Evolutionary conservation across 2,329 filamentous ascomycete genomes (phyloP).

Genomic region (Microdochium paspali): DNA sequence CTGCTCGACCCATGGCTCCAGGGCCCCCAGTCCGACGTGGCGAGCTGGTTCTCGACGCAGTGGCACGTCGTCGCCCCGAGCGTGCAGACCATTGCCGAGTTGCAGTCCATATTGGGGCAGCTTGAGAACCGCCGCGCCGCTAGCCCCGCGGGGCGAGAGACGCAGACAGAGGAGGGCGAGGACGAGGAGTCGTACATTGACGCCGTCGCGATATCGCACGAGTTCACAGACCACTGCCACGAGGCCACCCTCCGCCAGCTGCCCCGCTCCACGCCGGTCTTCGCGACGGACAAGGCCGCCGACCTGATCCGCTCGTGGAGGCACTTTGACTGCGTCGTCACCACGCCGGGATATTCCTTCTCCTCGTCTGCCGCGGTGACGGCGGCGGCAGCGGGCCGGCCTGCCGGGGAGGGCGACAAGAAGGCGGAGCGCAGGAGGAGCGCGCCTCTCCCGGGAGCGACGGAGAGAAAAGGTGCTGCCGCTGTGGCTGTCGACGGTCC

Average conservation of each 20-base stretch:
- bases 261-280: conserved; percentile 41
- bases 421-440: no score
- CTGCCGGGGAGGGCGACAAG: no score
- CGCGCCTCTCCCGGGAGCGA: no score
- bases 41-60: conserved; percentile 56
- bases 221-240: conserved; percentile 63
- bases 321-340: conserved; percentile 47
- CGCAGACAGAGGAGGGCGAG: conserved; percentile 7
- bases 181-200: conserved; percentile 38
- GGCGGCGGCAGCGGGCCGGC: background rate
- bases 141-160: no score
- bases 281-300: conserved; percentile 50
- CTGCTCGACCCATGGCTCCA: conserved; percentile 57
- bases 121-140: no score
- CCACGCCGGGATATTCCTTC: conserved; percentile 33
- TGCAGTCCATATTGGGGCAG: conserved; percentile 40
- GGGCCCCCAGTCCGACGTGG: conserved; percentile 53
- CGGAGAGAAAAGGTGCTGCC: no score
- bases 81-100: conserved; percentile 42
- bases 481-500: no score
- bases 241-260: conserved; percentile 49
- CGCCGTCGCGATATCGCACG: conserved; percentile 50
- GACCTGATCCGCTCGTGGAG: conserved; percentile 45
- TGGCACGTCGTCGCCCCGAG: conserved; percentile 47
- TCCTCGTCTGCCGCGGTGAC: background rate